A percentile compares a stretch with the other conserved stretches of the same genome.
Evolutionary conservation across 768 basidiomycete genomes (phyloP).

Genomic region (Hericium alpestre): DNA sequence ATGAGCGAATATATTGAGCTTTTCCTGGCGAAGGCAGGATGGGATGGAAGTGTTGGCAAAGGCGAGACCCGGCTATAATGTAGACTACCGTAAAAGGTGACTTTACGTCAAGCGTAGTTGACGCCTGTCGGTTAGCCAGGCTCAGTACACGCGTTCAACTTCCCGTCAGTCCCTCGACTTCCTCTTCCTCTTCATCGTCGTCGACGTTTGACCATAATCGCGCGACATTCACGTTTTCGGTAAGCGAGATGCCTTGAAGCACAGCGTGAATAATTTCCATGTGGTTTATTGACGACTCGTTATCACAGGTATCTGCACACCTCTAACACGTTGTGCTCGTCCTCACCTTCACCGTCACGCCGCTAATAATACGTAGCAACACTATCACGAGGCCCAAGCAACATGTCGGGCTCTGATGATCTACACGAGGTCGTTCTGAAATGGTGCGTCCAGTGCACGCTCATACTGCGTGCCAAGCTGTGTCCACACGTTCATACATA

Average conservation of each 20-base stretch:
- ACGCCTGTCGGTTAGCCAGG: background rate
- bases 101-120: background rate
- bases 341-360: background rate
- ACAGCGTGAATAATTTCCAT: background rate
- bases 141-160: background rate
- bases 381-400: background rate
- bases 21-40: too few relatives aligned
- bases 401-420: conserved; percentile 2
- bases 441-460: background rate
- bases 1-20: too few relatives aligned
- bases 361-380: background rate
- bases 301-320: background rate
- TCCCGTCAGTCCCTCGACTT: background rate
- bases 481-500: conserved; percentile 1
- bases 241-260: too few relatives aligned
- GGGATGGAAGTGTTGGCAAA: too few relatives aligned
- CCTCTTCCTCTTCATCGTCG: background rate
- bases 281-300: background rate
- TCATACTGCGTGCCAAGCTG: background rate
- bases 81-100: too few relatives aligned
- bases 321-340: background rate
- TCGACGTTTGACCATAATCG: background rate
- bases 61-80: too few relatives aligned
- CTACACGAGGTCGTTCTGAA: conserved; percentile 3
- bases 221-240: background rate